Evolutionary conservation across 257 asterid genomes (phyloP), one percentile per base, ranked within the genome.

Genomic region (Solanum chilense): DNA sequence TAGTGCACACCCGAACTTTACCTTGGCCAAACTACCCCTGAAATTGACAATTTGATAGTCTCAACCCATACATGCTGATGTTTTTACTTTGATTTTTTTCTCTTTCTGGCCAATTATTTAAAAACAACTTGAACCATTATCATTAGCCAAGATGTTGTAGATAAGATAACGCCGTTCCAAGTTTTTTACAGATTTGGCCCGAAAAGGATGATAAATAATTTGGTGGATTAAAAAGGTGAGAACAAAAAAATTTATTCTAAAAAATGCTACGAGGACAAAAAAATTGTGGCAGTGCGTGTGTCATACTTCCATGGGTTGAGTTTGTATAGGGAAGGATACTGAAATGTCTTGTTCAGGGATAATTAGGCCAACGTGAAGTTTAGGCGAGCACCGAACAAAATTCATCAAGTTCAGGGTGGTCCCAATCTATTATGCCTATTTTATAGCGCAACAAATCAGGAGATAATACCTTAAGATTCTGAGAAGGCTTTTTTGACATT

Each of bases 401-500:
- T 27, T 18, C 45, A 33, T 71, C 80, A 71, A 35, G 77, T 33
- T 70, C 12, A 29, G 75, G 14, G 78, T 15, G 27, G 27, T 9
- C 80, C 45, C 80, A 71, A 85, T 56, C 66, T 69, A 68, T 31
- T 41, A 82, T 70, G 64, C 47, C 75, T 27, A 27, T 33, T 33
- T 75, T 80, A 56, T 35, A 66, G 33, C 11, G 27, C 11, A 76
- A 47, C 12, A 47, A 74, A 85, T 76, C 86, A 49, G 70, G 70
- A 85, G 89, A 87, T 86, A 45, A 82, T 80, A 97, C 99, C 99
- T 95, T 95, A 71, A 97, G 85, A 92, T 90, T 94, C 71, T 95
- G 98, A 62, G 98, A 94, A 87, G 97, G 96, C 91, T 97, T 95
- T 92, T 95, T 95, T 80, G 94, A 90, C 44, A 90, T 87, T 82